Conservation (phyloP, 2,329 filamentous ascomycete species). For the Myriangium duriaei region DNA sequence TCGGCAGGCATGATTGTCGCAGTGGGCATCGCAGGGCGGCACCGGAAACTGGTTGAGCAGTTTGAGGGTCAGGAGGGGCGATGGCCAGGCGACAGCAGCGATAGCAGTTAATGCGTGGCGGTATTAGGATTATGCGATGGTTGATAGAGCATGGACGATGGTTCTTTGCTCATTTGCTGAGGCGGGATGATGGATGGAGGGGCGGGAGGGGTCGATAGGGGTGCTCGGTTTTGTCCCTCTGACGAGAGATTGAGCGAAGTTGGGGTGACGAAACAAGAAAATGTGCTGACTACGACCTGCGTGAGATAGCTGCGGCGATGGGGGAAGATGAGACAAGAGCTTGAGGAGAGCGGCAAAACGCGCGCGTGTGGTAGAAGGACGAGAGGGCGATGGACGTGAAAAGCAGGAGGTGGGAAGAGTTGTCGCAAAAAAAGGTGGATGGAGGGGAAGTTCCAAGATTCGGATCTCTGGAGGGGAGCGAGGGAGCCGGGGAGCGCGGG, state of each 20-base stretch:
- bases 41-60: constrained; percentile 12
- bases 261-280: constrained; percentile 29
- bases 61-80: constrained; percentile 12
- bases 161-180: constrained; percentile 14
- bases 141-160: constrained; percentile 14
- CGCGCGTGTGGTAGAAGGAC: constrained; percentile 18
- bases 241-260: constrained; percentile 13
- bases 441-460: background rate
- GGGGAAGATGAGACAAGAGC: constrained; percentile 48
- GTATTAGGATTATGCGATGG: constrained; percentile 19
- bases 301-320: constrained; percentile 56
- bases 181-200: constrained; percentile 3
- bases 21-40: constrained; percentile 47
- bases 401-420: constrained; percentile 2
- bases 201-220: background rate
- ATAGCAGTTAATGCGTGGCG: constrained; percentile 26
- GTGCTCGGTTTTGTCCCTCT: background rate
- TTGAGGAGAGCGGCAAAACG: constrained; percentile 36
- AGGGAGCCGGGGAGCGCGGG: no score
- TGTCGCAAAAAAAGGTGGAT: background rate
- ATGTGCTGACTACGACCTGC: constrained; percentile 40
- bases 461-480: constrained; percentile 11
- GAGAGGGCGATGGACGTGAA: constrained; percentile 12
- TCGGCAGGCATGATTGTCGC: constrained; percentile 47
- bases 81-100: constrained; percentile 22